Conservation (phyloP, 2,329 filamentous ascomycete genomes). For the Aschersonia sp. region DNA sequence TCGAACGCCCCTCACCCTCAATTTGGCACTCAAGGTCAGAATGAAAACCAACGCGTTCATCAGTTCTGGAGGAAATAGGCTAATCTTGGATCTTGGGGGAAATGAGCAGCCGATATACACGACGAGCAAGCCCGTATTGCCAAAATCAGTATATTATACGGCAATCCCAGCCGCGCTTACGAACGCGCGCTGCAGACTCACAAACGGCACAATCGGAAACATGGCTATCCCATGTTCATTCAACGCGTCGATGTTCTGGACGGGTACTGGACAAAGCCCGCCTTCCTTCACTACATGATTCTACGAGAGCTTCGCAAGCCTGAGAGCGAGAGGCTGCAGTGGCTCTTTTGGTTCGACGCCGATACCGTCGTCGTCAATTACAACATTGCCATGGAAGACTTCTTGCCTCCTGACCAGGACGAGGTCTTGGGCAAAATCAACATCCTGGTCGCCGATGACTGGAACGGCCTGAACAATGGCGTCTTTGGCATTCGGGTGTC, state of each 20-base stretch:
- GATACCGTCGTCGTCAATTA: constrained; percentile 5
- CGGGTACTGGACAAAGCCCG: constrained; percentile 23
- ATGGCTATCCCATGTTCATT: constrained; percentile 18
- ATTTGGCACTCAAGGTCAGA: constrained; percentile 1
- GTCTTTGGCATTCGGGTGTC: constrained; percentile 8
- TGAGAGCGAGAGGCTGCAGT: constrained; percentile 19
- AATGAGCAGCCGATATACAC: background rate
- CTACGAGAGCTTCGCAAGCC: constrained; percentile 23
- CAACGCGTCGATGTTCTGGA: constrained; percentile 14
- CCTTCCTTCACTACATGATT: constrained; percentile 20
- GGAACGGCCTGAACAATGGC: constrained; percentile 4
- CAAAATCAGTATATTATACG: constrained; percentile 4
- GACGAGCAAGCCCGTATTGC: constrained; percentile 3
- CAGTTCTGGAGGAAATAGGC: background rate
- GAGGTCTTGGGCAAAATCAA: background rate
- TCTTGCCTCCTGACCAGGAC: constrained; percentile 1
- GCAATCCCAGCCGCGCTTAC: constrained; percentile 1
- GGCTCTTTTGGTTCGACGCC: constrained; percentile 18
- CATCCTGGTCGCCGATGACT: constrained; percentile 1
- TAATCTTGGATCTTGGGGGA: background rate
- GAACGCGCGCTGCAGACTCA: constrained; percentile 17
- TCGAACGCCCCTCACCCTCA: background rate
- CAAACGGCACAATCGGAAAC: constrained; percentile 17
- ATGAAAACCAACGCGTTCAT: background rate
- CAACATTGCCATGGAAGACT: constrained; percentile 2